Evolutionary conservation across 306 rosid genomes (phyloP), one percentile per base, ranked within the genome.

Genomic region (Castanopsis chinensis): DNA sequence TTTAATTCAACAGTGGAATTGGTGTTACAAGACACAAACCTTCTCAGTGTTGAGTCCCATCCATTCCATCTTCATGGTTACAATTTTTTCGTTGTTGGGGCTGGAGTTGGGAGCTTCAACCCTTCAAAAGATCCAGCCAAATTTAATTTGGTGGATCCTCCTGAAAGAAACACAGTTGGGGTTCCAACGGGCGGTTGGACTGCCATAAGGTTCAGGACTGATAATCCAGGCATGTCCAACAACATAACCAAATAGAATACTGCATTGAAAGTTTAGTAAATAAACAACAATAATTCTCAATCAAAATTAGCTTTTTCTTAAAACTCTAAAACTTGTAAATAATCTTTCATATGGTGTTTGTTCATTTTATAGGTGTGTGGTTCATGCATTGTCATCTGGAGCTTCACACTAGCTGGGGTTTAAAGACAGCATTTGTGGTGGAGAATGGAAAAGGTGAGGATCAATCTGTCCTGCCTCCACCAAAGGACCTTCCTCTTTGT

Each of bases 341-440:
- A 18, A 37, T 74, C 4, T 15, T 75, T 23, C 14, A 23, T 58
- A 57, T 10, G 43, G 71, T 45, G 51, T 6, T 53, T 32, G 52
- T 14, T 20, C 51, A 64, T 51, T 41, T 12, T 78, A 23, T 69
- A 78, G 81, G 87, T 9, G 85, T 84, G 23, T 84, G 87, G 87
- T 84, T 84, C 76, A 33, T 84, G 82, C 84, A 84, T 69, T 84
- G 87, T 59, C 87, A 84, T 74, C 78, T 84, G 82, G 87, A 84
- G 84, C 77, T 84, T 23, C 87, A 83, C 67, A 84, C 82, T 1
- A 32, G 74, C 19, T 84, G 87, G 87, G 87, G 87, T 30, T 52
- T 84, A 81, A 84, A 84, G 71, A 84, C 82, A 11, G 85, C 87
- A 28, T 84, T 84, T 41, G 85, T 77, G 11, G 87, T 80, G 6